Base-by-base conservation (phyloP, 2,329 filamentous ascomycete genomes). In the Lasiodiplodia hormozganensis region DNA sequence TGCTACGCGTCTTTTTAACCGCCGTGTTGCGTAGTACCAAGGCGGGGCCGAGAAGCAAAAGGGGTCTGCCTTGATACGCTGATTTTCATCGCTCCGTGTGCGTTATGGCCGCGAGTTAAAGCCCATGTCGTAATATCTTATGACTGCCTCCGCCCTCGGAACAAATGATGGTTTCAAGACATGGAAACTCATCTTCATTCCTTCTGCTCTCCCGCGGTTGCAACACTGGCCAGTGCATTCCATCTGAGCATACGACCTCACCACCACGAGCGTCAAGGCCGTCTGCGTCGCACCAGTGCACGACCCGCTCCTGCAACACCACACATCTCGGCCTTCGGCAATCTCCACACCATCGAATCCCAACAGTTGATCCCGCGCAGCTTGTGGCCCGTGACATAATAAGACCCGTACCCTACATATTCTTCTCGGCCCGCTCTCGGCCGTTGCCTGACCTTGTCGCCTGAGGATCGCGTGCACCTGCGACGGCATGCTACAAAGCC, bases 221-320 rank as follows among this genome's bases (percentile, higher is more conserved):
- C 58, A 62, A 62, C 40, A 28, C 23, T 62, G 47, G 60, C 43
- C 47, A 21, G 60, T 64, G 60, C 60, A 52, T 38, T 25, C 25
- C 23, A 18, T 23, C 25, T 49, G 25, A 14, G 31, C 23, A 60
- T 21, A 38, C n/a, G 6, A 52, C 60, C 25, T 52, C 43, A 43
- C 34, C 58, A 62, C 25, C 58, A 11, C 40, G 23, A 25, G 16
- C 2, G 11, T n/a, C 56, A 47, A 51, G 21, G 23, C 11, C 16
- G 31, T 53, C 28, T 49, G n/a, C n/a, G 28, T 64, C 60, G 47
- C 60, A 64, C 60, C 47, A 64, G 60, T 38, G 60, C 60, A 52
- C 60, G 31, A 52, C 43, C 60, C 60, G 60, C 43, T 10, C 60
- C 8, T 52, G 47, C 23, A 23, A 38, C 60, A 52, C n/a, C 28